Evolutionary conservation across 2,329 filamentous ascomycete genomes (phyloP).

Genomic region (Aspergillus udagawae): DNA sequence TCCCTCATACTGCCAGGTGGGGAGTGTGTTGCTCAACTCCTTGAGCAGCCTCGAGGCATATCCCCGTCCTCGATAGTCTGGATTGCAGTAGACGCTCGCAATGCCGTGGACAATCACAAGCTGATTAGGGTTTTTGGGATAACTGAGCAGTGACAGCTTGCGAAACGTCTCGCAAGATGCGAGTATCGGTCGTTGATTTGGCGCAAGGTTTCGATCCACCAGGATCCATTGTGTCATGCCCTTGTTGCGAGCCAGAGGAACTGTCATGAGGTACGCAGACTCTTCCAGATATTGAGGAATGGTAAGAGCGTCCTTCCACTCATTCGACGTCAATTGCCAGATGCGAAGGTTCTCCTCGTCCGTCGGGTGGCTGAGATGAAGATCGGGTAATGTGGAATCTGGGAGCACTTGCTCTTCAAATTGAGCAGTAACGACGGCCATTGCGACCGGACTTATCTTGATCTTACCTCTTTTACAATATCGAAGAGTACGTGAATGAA

Average conservation of each 20-base stretch:
- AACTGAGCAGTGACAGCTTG: constrained; percentile 53
- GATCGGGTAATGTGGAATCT: constrained; percentile 9
- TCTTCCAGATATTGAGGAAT: constrained; percentile 56
- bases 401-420: neutral
- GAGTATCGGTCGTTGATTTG: constrained; percentile 51
- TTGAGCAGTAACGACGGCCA: too few relatives aligned
- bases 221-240: constrained; percentile 64
- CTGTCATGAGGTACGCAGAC: constrained; percentile 54
- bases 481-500: too few relatives aligned
- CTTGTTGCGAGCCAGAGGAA: constrained; percentile 55
- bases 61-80: constrained; percentile 14
- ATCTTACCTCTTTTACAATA: too few relatives aligned
- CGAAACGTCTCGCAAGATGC: constrained; percentile 62
- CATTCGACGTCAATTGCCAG: constrained; percentile 53
- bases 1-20: constrained; percentile 12
- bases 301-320: constrained; percentile 58
- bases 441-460: too few relatives aligned
- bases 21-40: constrained; percentile 14
- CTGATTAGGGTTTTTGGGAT: constrained; percentile 28
- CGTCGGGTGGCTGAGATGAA: constrained; percentile 54
- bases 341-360: constrained; percentile 50
- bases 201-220: constrained; percentile 42
- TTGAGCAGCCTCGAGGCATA: constrained; percentile 19
- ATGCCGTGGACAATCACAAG: constrained; percentile 18
- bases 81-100: constrained; percentile 21